Evolutionary conservation across 2,329 filamentous ascomycete species (phyloP), one percentile per base, ranked within the genome.

Genomic region (Ophiocordyceps australis): DNA sequence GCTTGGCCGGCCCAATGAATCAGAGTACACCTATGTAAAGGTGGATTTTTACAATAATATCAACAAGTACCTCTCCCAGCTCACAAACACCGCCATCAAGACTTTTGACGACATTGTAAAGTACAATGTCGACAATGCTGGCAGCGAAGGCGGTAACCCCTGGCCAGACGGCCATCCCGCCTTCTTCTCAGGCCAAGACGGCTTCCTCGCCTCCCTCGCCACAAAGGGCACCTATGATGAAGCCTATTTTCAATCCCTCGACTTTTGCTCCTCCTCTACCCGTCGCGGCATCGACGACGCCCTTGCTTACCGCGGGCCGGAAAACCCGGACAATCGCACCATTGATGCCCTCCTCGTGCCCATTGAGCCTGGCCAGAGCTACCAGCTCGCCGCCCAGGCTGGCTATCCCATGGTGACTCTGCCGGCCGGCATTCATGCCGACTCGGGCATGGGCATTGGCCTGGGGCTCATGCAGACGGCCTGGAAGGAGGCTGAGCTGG

Each of bases 401-500:
- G 75, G 76, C 0, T 83, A 82, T 40, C 77, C 76, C 0, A 60
- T 78, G 40, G 57, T 82, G 26, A 79, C 75, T 0, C 42, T 83
- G 2, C 77, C 77, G 0, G 70, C 61, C 1, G 71, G 71, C 2
- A 50, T 68, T 5, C 55, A 63, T 34, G 48, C 42, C 9, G 62
- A 58, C 4, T 52, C 47, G 3, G 65, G 66, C 6, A 71, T 74
- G 63, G 67, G 67, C 0, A 71, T 69, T 33, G 68, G 69, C 2
- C 42, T 76, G 15, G 65, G 56, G 0, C 51, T 76, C 44, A 47
- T 56, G 45, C 53, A 68, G 27, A 74, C 68, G 2, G 71, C 69
- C 0, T 76, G 63, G 55, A 59, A 53, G 1, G 74, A 78, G 42
- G 48, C 46, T 0, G 51, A 52, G 27, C 45, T 78, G 30, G 50